A percentile compares a stretch with the other conserved stretches of the same genome.
phyloP scores from a whole-genome alignment of 176 grass and related monocot species.

The Hordeum vulgare region MorexV3_pseudomolecules_assembly NC_058519.1:607071157-607071656 shows the following conservation, averaged over 20 bases:
- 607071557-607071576: conserved; percentile 42
- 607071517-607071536: conserved; percentile 8
- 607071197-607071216: conserved; percentile 30
- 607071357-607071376: conserved; percentile 16
- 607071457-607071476: conserved; percentile 46
- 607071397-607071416: conserved; percentile 19
- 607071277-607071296: conserved; percentile 56
- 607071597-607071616: not conserved
- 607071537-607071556: conserved; percentile 13
- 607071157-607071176: conserved; percentile 39
- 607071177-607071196: conserved; percentile 36
- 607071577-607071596: conserved; percentile 1
- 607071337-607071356: conserved; percentile 45
- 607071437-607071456: conserved; percentile 44
- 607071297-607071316: not conserved
- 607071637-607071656: conserved; percentile 21
- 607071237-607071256: not conserved
- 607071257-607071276: conserved; percentile 42
- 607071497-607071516: not conserved
- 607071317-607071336: conserved; percentile 37
- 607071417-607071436: conserved; percentile 34
- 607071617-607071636: not conserved
- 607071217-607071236: conserved; percentile 19
- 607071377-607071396: conserved; percentile 6
- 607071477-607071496: conserved; percentile 41